Percentiles rank a stretch among this genome's conserved stretches.
phyloP scores from a whole-genome alignment of 768 basidiomycete species.

The Flagelloscypha sp. region DNA sequence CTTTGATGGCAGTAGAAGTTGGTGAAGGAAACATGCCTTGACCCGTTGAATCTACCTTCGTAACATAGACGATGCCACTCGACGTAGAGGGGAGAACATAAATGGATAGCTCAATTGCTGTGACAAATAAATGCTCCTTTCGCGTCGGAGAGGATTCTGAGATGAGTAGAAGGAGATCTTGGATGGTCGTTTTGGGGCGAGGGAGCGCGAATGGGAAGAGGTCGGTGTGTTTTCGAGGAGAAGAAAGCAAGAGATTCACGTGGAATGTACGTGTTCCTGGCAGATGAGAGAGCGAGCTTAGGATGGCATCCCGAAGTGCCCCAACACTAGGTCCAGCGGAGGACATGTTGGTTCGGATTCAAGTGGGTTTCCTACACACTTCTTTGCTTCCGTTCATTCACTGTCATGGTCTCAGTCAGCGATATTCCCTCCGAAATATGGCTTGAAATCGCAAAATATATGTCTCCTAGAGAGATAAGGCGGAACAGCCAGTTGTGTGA shows the following conservation, averaged over 20 bases:
- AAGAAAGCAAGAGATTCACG: conserved; percentile 64
- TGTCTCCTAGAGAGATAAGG: no score
- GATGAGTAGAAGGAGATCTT: conserved; percentile 71
- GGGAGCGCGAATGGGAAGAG: conserved; percentile 72
- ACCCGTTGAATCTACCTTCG: conserved; percentile 92
- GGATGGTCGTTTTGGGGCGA: conserved; percentile 56
- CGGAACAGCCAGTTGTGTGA: no score
- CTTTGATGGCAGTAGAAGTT: conserved; percentile 57
- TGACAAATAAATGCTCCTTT: conserved; percentile 53
- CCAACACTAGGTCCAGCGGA: no score
- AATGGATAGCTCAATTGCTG: conserved; percentile 71
- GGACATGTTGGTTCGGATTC: no score
- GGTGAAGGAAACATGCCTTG: conserved; percentile 57
- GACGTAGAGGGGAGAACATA: conserved; percentile 67
- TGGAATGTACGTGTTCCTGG: conserved; percentile 69
- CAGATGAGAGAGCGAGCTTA: conserved; percentile 44
- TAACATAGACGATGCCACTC: conserved; percentile 75
- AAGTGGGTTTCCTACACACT: no score
- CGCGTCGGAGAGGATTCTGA: conserved; percentile 49
- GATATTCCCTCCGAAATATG: no score
- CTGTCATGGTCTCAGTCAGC: no score
- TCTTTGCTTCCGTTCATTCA: no score
- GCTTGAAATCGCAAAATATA: no score
- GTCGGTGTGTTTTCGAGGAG: conserved; percentile 54
- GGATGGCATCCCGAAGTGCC: conserved; percentile 59